A percentile compares a stretch with the other conserved stretches of the same genome.
Conservation (phyloP, 495 filamentous ascomycete genomes). For the Hypomontagnella submonticulosa region DNA sequence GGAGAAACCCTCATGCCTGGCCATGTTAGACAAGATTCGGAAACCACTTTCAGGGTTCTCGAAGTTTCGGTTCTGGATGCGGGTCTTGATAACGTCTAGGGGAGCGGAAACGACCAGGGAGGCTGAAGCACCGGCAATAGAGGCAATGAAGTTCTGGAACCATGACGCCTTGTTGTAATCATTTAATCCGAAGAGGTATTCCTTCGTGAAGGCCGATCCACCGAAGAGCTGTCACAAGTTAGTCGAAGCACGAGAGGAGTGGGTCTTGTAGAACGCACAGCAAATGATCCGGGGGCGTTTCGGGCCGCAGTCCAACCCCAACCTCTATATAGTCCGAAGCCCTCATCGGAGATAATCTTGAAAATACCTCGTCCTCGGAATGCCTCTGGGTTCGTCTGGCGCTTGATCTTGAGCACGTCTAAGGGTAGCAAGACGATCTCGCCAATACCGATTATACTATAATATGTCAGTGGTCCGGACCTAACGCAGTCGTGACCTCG, state of each 20-base stretch:
- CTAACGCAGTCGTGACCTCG: neutral
- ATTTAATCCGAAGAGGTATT: slow-evolving; percentile 84
- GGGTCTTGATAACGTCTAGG: slow-evolving; percentile 98
- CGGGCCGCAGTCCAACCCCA: slow-evolving; percentile 98
- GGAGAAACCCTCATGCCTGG: slow-evolving; percentile 81
- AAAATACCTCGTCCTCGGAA: slow-evolving; percentile 94
- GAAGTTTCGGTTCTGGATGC: slow-evolving; percentile 99
- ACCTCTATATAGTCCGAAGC: slow-evolving; percentile 93
- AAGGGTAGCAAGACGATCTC: slow-evolving; percentile 95
- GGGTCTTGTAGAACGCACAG: slow-evolving; percentile 66
- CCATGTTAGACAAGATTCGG: slow-evolving; percentile 91
- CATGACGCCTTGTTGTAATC: slow-evolving; percentile 98
- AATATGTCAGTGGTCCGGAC: slow-evolving; percentile 28
- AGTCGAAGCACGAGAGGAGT: slow-evolving; percentile 5
- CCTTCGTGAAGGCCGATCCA: slow-evolving; percentile 97
- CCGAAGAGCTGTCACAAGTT: slow-evolving; percentile 80
- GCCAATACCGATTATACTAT: slow-evolving; percentile 91
- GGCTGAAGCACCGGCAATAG: slow-evolving; percentile 90
- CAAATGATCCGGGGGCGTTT: slow-evolving; percentile 97
- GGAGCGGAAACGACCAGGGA: slow-evolving; percentile 94
- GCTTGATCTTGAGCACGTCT: slow-evolving; percentile 99
- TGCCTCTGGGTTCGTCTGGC: slow-evolving; percentile 98
- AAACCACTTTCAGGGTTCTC: slow-evolving; percentile 96
- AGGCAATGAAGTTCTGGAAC: slow-evolving; percentile 97
- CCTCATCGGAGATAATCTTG: slow-evolving; percentile 90